Percentiles rank a stretch among this genome's conserved stretches.
Conservation (phyloP, 1,284 basidiomycete species). For the Filobasidium uniguttulatum region DNA sequence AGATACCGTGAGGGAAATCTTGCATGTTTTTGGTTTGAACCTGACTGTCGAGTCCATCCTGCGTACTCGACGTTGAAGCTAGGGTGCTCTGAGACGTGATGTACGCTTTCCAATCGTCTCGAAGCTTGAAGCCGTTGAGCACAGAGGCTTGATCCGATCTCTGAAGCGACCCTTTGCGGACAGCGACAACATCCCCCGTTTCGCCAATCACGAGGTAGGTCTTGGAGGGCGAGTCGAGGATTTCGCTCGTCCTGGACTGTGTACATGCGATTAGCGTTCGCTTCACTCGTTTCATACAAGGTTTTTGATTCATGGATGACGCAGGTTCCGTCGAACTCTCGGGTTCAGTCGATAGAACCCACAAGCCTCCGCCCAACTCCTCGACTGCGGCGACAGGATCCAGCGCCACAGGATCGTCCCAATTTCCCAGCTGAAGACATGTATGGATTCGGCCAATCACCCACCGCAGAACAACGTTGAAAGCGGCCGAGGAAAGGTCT, state of each 20-base stretch:
- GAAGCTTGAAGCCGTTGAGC: neutral
- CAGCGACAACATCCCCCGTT: neutral
- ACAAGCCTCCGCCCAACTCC: neutral
- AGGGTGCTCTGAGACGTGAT: neutral
- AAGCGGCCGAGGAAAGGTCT: too few relatives aligned
- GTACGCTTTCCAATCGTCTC: neutral
- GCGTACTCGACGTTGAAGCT: neutral
- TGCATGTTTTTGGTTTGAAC: neutral
- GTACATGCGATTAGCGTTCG: too few relatives aligned
- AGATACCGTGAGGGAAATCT: neutral
- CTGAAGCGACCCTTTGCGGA: neutral
- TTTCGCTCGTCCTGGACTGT: too few relatives aligned
- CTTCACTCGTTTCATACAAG: too few relatives aligned
- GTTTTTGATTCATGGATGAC: too few relatives aligned
- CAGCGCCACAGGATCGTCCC: neutral
- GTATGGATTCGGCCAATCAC: conserved; percentile 2
- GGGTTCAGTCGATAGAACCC: neutral
- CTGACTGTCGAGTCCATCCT: neutral
- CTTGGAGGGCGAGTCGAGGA: too few relatives aligned
- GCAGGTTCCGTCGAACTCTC: too few relatives aligned
- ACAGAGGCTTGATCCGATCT: neutral
- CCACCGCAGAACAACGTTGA: neutral
- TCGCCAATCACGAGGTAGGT: neutral
- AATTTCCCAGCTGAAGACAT: neutral
- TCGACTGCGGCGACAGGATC: neutral